Evolutionary conservation across 495 filamentous ascomycete species (phyloP), one percentile per base, ranked within the genome.

Genomic region (Hyaloscypha bicolor): DNA sequence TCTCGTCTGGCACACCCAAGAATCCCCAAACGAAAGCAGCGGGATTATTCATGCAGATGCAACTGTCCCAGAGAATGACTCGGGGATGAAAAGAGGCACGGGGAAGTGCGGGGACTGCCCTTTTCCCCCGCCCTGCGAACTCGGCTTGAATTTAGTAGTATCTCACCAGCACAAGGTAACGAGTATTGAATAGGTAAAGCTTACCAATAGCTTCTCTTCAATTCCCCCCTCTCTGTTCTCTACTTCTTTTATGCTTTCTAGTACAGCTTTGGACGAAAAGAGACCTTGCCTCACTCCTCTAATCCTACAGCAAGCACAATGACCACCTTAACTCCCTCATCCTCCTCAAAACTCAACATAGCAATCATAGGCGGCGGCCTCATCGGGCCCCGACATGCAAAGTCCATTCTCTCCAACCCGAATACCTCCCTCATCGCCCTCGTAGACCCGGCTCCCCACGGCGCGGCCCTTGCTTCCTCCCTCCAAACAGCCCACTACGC

Each of bases 351-450:
- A n/a, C 45, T 71, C 62, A 80, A 78, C 67, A 74, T 88, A 42
- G 81, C 82, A 42, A 73, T 89, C 55, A 74, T 88, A 63, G 85
- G 86, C 51, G 68, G 58, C 9, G 86, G 85, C n/a, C 76, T 82
- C 21, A 88, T 89, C 58, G 86, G 86, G 19, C 83, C 83, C 42
- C 81, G 85, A 21, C 85, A 88, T 69, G 83, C 83, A 0, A 72
- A 83, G 64, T 81, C 83, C 39, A 75, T 88, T 12, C 64, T 81
- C 62, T 63, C 70, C n/a, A 80, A 83, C 70, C 75, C 80, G 9
- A 68, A 74, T 21, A 81, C 85, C 29, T 63, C 76, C 9, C 79
- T 89, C 6, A 63, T 75, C 14, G 85, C 80, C 14, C 76, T 89
- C 55, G 80, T 88, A 55, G 85, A 87, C 63, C 73, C 71, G 5